phyloP scores from a whole-genome alignment of 1,284 basidiomycete species.

The Caloboletus firmus region DNA sequence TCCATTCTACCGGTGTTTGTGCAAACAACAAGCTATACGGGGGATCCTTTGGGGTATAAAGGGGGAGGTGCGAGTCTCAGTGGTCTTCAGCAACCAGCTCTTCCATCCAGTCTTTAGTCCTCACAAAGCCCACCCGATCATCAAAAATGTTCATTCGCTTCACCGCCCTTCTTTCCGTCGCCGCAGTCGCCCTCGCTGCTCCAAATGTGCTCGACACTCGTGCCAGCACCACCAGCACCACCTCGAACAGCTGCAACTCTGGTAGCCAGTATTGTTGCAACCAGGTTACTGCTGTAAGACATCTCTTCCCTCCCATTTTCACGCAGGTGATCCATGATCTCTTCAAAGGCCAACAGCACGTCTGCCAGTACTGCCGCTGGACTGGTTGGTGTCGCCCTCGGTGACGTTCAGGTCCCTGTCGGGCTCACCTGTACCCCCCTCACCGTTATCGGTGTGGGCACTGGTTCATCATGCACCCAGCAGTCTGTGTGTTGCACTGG shows the following conservation, averaged over 20 bases:
- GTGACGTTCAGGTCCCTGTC: background rate
- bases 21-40: background rate
- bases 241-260: too few species aligned
- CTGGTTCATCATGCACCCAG: background rate
- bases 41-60: background rate
- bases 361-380: background rate
- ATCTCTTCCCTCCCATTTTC: background rate
- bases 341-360: background rate
- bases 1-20: background rate
- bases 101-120: background rate
- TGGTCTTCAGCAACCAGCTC: background rate
- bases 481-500: background rate
- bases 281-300: background rate
- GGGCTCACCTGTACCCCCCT: background rate
- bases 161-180: slow-evolving; percentile 2
- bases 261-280: background rate
- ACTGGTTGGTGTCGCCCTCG: background rate
- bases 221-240: too few species aligned
- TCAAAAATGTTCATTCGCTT: slow-evolving; percentile 3
- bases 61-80: background rate
- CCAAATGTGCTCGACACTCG: background rate
- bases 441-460: background rate
- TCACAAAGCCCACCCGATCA: background rate
- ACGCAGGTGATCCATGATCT: background rate
- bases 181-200: background rate